Percentiles rank a stretch among this genome's conserved stretches.
Evolutionary conservation across 1,284 basidiomycete species (phyloP).

Genomic region (Ustilago nuda): DNA sequence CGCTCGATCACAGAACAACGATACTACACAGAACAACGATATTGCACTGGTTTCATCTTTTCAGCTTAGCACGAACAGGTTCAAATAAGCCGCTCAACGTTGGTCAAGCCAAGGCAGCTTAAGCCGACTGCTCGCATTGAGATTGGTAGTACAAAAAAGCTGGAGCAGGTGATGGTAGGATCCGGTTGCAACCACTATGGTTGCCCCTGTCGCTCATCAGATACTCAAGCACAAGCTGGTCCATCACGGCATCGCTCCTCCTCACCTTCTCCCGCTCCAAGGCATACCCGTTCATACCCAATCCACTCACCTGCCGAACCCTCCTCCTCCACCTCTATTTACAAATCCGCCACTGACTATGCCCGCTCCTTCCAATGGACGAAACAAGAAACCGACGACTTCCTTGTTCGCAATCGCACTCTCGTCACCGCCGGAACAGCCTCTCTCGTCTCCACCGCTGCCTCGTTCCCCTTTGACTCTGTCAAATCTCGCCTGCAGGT

Average conservation of each 20-base stretch:
- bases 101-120: background rate
- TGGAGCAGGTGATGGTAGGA: constrained; percentile 9
- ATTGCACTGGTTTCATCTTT: background rate
- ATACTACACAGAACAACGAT: background rate
- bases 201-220: constrained; percentile 19
- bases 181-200: constrained; percentile 41
- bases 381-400: constrained; percentile 50
- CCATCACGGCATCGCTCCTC: constrained; percentile 28
- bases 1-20: background rate
- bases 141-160: background rate
- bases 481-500: constrained; percentile 67
- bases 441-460: constrained; percentile 64
- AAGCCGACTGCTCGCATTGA: background rate
- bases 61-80: background rate
- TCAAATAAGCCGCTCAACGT: background rate
- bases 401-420: constrained; percentile 61
- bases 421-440: constrained; percentile 66
- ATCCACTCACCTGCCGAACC: constrained; percentile 18
- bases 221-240: constrained; percentile 17
- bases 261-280: background rate
- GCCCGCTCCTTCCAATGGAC: constrained; percentile 32
- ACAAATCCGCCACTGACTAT: constrained; percentile 21
- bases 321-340: constrained; percentile 14
- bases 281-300: constrained; percentile 1
- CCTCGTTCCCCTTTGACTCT: constrained; percentile 67